Conservation (phyloP, 2,329 filamentous ascomycete species). For the Cladosporium sp. region DNA sequence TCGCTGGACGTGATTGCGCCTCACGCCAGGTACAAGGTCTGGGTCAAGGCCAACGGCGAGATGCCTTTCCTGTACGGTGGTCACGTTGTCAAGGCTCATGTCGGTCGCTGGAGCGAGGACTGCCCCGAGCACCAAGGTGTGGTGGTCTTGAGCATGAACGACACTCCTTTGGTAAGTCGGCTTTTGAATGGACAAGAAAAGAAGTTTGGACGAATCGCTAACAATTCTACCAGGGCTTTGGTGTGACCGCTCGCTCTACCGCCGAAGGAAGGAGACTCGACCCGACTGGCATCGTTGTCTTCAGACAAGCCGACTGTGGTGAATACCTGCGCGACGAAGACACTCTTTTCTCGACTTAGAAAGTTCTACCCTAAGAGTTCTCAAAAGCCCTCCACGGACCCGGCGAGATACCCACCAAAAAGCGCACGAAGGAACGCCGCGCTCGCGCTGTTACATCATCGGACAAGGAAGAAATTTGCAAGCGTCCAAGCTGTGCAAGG, state of each 20-base stretch:
- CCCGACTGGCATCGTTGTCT: conserved; percentile 85
- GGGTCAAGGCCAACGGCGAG: conserved; percentile 93
- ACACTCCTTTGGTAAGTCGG: conserved; percentile 67
- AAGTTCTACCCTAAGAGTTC: no score
- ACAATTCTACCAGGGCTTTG: conserved; percentile 69
- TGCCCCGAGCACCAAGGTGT: conserved; percentile 91
- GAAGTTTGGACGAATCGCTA: conserved; percentile 12
- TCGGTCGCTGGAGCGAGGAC: conserved; percentile 85
- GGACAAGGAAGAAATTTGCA: background rate
- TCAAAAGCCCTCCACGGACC: background rate
- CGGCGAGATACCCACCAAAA: background rate
- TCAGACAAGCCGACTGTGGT: conserved; percentile 90
- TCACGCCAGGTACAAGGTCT: conserved; percentile 94
- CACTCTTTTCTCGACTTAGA: conserved; percentile 59
- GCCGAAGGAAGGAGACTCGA: conserved; percentile 81
- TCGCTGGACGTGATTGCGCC: conserved; percentile 85
- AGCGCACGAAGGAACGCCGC: background rate
- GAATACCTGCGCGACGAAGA: conserved; percentile 89
- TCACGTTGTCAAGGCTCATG: conserved; percentile 80
- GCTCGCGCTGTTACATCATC: background rate
- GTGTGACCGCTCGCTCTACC: conserved; percentile 84
- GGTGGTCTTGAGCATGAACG: conserved; percentile 87
- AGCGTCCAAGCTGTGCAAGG: background rate
- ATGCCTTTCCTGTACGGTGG: conserved; percentile 97
- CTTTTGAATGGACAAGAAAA: background rate